A percentile compares a stretch with the other conserved stretches of the same genome.
Evolutionary conservation across 2,329 filamentous ascomycete genomes (phyloP).

Genomic region (Macrophomina pseudophaseolina): DNA sequence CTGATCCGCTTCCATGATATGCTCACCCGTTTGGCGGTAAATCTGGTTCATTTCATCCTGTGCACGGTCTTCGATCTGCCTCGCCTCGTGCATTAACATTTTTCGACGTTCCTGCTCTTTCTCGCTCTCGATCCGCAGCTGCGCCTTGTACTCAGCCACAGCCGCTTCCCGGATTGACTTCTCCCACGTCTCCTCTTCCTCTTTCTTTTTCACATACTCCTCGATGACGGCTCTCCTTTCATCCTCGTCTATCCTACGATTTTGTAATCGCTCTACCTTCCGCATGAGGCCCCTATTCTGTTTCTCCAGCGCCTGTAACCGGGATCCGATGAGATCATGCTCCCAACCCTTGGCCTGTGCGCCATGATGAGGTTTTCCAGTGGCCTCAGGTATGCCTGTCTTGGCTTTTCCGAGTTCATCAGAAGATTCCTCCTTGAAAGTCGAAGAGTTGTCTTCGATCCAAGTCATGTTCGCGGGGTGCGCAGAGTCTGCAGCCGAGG

Average conservation of each 20-base stretch:
- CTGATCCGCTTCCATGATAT: neutral
- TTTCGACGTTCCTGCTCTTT: neutral
- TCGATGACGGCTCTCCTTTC: neutral
- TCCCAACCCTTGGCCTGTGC: neutral
- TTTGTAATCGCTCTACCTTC: neutral
- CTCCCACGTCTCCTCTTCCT: neutral
- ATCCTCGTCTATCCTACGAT: neutral
- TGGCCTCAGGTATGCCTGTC: neutral
- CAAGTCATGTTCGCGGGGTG: neutral
- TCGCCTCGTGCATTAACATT: neutral
- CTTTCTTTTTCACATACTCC: neutral
- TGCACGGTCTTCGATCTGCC: constrained; percentile 2
- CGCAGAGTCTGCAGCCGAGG: neutral
- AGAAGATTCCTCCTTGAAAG: neutral
- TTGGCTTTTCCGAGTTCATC: neutral
- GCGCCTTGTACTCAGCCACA: neutral
- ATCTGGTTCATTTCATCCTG: constrained; percentile 7
- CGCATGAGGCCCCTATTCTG: neutral
- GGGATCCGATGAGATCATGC: neutral
- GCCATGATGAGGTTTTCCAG: neutral
- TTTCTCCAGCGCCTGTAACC: neutral
- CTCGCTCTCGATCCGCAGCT: neutral
- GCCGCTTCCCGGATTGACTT: neutral
- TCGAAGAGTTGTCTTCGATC: constrained; percentile 10
- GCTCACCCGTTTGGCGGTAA: constrained; percentile 2